Base-by-base conservation (phyloP, 805 yeast species). In the Spencermartinsiella europaea region DNA sequence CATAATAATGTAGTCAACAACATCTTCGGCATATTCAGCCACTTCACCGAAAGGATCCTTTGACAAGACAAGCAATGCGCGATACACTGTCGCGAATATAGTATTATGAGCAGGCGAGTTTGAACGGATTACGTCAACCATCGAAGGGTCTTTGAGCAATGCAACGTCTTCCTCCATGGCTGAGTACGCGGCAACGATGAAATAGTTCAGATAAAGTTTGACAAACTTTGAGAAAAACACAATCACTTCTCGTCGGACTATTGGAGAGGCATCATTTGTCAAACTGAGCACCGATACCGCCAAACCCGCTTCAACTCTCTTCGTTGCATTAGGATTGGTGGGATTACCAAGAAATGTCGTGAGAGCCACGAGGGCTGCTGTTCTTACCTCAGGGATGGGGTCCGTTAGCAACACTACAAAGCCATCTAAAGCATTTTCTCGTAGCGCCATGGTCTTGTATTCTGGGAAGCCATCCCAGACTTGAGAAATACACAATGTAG, bases 331-430 rank as follows among this genome's bases (percentile, higher is more conserved):
- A 14, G 47, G 38, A 34, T 49, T 53, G 21, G 47, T 45, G 15
- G 44, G 53, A 17, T 52, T 63, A 61, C 82, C 78, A 31, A 85
- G 64, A 58, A 81, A 87, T 34, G 81, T 77, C 3, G 88, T 78
- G 41, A 91, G 68, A 0, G 95, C 85, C 28, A 80, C 69, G 10
- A 93, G 68, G 3, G 87, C 78, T 0, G 97, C 86, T 0, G 96
- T 84, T 46, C 98, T 72, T 1, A 93, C 95, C 63, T 93, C 99
- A 0, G 98, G 96, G 40, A 91, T 88, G 0, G 97, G 96, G 61
- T 93, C 98, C 51, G 76, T 77, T 15, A 89, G 72, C 34, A 44
- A 28, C 20, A 69, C 69, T 27, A 80, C 62, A 22, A 91, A 57
- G 53, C 75, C 74, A 19, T 73, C 77, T 14, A 83, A 65, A 20